These are phyloP conservation scores for Septoria linicola DNA, from an alignment of 2,329 filamentous ascomycete species.

Conservation along the genomic window DNA sequence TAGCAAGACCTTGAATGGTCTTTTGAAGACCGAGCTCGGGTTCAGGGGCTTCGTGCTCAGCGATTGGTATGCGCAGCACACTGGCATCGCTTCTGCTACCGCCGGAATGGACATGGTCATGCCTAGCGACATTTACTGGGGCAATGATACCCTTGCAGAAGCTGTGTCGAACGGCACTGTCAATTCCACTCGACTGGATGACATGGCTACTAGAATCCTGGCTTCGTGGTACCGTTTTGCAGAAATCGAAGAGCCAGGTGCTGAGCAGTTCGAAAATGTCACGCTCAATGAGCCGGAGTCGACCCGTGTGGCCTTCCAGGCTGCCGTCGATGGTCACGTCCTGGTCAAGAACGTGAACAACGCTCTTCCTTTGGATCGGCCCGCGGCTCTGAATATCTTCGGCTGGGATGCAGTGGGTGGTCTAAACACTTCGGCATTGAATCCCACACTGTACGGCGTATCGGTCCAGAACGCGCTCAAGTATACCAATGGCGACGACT, in stretches of 20 bases:
- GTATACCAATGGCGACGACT: constrained; percentile 18
- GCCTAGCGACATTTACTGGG: constrained; percentile 31
- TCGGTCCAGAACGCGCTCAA: constrained; percentile 21
- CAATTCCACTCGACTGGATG: constrained; percentile 34
- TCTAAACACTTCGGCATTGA: constrained; percentile 17
- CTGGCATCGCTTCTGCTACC: constrained; percentile 33
- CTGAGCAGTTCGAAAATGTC: constrained; percentile 52
- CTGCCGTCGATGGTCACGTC: constrained; percentile 61
- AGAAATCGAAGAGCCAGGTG: constrained; percentile 40
- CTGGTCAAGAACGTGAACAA: constrained; percentile 60
- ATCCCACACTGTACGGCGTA: constrained; percentile 14
- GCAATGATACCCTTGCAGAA: constrained; percentile 29
- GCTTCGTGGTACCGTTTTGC: constrained; percentile 31
- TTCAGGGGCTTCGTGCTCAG: constrained; percentile 45
- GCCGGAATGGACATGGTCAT: constrained; percentile 38
- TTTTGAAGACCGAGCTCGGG: constrained; percentile 63
- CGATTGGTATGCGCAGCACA: constrained; percentile 47
- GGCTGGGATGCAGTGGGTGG: constrained; percentile 33
- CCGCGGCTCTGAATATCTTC: constrained; percentile 53
- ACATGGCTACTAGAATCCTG: constrained; percentile 38
- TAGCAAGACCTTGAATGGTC: constrained; percentile 64
- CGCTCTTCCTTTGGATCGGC: constrained; percentile 53
- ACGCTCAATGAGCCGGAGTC: constrained; percentile 54
- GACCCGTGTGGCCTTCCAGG: constrained; percentile 51
- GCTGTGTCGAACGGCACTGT: constrained; percentile 39